Evolutionary conservation across 2,329 filamentous ascomycete genomes (phyloP).

Genomic region (Lachnellula arida): DNA sequence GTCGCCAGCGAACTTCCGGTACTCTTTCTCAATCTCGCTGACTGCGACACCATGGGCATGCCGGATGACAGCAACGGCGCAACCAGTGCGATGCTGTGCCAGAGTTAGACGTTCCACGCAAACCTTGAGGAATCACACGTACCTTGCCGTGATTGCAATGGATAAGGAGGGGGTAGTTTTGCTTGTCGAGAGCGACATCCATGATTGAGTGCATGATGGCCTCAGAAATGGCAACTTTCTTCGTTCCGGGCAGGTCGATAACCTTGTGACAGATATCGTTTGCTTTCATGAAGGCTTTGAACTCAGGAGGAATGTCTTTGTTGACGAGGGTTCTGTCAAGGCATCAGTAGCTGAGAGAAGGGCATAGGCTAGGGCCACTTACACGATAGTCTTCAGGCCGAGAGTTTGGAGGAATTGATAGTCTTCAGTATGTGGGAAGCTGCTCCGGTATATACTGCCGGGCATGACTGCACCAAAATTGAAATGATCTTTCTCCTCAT

Average conservation of each 20-base stretch:
- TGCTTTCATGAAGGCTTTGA: constrained; percentile 56
- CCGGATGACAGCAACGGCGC: constrained; percentile 75
- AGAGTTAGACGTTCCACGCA: constrained; percentile 11
- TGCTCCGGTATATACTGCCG: constrained; percentile 70
- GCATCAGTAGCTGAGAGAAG: constrained; percentile 10
- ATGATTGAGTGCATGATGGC: constrained; percentile 68
- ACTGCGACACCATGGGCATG: constrained; percentile 66
- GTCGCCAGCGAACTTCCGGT: constrained; percentile 58
- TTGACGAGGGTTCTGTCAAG: constrained; percentile 54
- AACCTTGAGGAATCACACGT: constrained; percentile 22
- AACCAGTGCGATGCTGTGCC: constrained; percentile 75
- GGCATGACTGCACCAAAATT: constrained; percentile 76
- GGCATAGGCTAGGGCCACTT: constrained; percentile 32
- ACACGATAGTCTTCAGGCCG: constrained; percentile 75
- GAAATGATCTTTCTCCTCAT: constrained; percentile 39
- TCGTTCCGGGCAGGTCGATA: constrained; percentile 82
- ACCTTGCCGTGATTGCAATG: constrained; percentile 92
- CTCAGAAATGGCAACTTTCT: constrained; percentile 67
- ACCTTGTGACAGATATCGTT: constrained; percentile 68
- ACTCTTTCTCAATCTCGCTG: constrained; percentile 64
- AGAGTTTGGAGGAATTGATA: constrained; percentile 64
- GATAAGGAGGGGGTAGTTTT: constrained; percentile 75
- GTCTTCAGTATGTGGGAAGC: constrained; percentile 69
- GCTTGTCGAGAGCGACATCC: constrained; percentile 62
- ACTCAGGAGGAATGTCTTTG: constrained; percentile 52